Conservation (phyloP, 2,329 filamentous ascomycete species). For the Colletotrichum abscissum region DNA sequence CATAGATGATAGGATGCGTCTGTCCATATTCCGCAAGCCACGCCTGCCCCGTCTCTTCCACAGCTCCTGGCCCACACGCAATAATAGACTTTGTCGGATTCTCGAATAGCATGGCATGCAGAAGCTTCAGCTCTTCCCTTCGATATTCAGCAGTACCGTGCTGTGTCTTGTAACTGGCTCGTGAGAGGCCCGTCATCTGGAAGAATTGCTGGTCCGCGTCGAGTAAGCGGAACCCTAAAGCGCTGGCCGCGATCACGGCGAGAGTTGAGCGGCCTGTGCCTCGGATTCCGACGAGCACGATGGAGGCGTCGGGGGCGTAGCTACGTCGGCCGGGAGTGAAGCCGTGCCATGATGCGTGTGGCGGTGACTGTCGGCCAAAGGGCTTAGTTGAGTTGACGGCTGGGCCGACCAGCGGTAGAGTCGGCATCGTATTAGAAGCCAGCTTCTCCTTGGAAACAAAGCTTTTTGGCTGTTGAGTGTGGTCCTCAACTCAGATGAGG, state of each 20-base stretch:
- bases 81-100: constrained; percentile 73
- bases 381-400: not conserved
- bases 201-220: constrained; percentile 77
- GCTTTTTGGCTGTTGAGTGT: not conserved
- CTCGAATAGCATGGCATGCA: constrained; percentile 68
- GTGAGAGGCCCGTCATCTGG: constrained; percentile 70
- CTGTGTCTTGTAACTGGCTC: constrained; percentile 70
- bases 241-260: constrained; percentile 78
- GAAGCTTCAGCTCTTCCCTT: constrained; percentile 68
- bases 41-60: constrained; percentile 71
- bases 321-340: not conserved
- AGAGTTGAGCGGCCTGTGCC: constrained; percentile 81
- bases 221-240: constrained; percentile 74
- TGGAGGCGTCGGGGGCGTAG: constrained; percentile 66
- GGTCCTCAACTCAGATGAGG: not conserved
- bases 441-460: not conserved
- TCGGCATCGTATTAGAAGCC: not conserved
- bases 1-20: constrained; percentile 76
- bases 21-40: constrained; percentile 71
- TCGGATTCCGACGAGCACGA: constrained; percentile 78
- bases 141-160: constrained; percentile 73
- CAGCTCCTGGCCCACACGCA: constrained; percentile 70
- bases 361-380: not conserved
- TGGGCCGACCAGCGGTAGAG: not conserved
- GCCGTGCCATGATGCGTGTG: not conserved